Evolutionary conservation across 2,329 filamentous ascomycete genomes (phyloP), one percentile per base, ranked within the genome.

Genomic region (Cladosporium sp.): DNA sequence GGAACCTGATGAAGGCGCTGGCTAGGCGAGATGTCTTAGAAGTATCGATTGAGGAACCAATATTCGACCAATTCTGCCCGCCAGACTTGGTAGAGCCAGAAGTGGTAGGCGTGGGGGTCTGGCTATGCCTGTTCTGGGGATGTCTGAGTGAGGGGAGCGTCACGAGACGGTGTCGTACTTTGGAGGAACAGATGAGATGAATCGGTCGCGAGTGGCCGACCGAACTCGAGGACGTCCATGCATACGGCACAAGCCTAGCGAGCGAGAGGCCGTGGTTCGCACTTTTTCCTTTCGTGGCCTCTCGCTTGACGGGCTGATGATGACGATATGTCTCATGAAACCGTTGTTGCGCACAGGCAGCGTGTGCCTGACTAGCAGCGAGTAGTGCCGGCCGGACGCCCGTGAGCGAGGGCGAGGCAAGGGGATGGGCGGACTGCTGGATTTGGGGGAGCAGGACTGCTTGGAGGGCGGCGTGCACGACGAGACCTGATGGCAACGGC

Each of bases 291-390:
- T 34, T 36, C 20, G 15, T 22, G 44, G 6, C 12, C 48, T 34
- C 48, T 39, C 34, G 34, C 49, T 39, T 52, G 45, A n/a, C 28
- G 25, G 28, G 45, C 45, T 48, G 25, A 48, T 48, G 49, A 52
- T 52, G 49, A 52, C 49, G 49, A 52, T 52, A 45, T 45, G 49
- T 52, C 49, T 52, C 49, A 52, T 52, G 49, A 39, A 39, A 52
- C 49, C 49, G 49, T 52, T 52, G 49, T 22, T 3, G 49, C 20
- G 49, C 49, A 52, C 49, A 35, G 49, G 49, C 49, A 40, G 35
- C 49, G 49, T 28, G 49, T 52, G 35, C 49, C 49, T 52, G 49
- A 39, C 49, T 52, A 52, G 49, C 49, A 39, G 42, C n/a, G 24
- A 20, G 17, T 25, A 22, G 42, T 45, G 42, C 28, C 28, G 28